phyloP scores from a whole-genome alignment of 2,329 filamentous ascomycete species.

The Stachybotrys chlorohalonatus region DNA sequence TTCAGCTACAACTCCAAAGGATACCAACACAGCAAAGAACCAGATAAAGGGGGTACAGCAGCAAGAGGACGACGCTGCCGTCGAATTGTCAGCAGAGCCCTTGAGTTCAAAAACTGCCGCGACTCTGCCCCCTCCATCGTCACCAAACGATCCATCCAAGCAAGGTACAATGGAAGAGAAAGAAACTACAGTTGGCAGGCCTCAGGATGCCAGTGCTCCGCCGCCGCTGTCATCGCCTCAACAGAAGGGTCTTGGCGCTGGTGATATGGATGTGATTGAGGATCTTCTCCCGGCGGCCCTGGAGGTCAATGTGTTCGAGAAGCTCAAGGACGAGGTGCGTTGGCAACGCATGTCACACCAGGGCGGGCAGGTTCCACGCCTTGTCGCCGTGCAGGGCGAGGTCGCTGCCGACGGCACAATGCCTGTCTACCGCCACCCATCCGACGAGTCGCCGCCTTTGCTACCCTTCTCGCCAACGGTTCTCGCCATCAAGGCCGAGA shows the following conservation, averaged over 20 bases:
- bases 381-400: slow-evolving; percentile 81
- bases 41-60: background rate
- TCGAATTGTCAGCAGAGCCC: background rate
- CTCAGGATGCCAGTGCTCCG: no score
- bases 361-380: slow-evolving; percentile 80
- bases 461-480: slow-evolving; percentile 69
- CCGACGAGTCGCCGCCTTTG: slow-evolving; percentile 76
- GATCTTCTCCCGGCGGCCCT: slow-evolving; percentile 55
- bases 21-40: background rate
- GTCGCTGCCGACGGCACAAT: slow-evolving; percentile 60
- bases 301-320: slow-evolving; percentile 55
- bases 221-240: slow-evolving; percentile 1
- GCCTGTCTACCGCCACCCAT: slow-evolving; percentile 90
- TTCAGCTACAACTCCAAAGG: background rate
- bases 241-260: slow-evolving; percentile 59
- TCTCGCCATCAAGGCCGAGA: slow-evolving; percentile 53
- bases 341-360: slow-evolving; percentile 94
- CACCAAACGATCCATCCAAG: background rate
- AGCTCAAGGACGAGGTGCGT: slow-evolving; percentile 62
- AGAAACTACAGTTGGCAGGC: background rate
- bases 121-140: background rate
- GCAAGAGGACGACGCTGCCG: background rate
- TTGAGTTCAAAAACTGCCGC: background rate
- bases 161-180: background rate
- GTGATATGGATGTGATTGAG: slow-evolving; percentile 68